A percentile compares a stretch with the other conserved stretches of the same genome.
phyloP scores from a whole-genome alignment of 1,284 basidiomycete species.

The Malassezia psittaci region DNA sequence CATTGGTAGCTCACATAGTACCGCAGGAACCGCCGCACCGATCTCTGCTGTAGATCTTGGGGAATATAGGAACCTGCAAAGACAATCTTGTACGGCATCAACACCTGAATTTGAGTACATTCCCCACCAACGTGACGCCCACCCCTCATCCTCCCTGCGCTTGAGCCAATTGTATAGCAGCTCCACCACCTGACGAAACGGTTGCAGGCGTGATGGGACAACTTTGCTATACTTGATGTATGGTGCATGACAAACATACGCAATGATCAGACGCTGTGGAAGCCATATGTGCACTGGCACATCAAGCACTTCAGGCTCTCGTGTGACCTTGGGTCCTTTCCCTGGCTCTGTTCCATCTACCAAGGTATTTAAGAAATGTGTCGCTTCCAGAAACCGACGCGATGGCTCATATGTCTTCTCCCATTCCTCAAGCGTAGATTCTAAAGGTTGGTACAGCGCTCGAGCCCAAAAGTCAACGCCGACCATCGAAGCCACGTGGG shows the following conservation, averaged over 20 bases:
- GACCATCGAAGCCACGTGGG: conserved; percentile 1
- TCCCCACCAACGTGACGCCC: neutral
- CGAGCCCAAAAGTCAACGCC: conserved; percentile 4
- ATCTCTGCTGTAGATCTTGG: neutral
- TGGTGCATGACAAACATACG: conserved; percentile 13
- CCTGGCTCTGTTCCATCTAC: conserved; percentile 2
- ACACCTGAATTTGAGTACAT: neutral
- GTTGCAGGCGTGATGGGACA: neutral
- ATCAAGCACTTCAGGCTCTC: neutral
- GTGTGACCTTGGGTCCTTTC: neutral
- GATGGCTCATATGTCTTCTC: neutral
- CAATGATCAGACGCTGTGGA: conserved; percentile 5
- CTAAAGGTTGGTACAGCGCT: conserved; percentile 8
- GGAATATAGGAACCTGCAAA: neutral
- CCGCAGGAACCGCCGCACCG: neutral
- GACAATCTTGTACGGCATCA: neutral
- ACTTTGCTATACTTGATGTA: neutral
- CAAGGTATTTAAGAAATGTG: neutral
- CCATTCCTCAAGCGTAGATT: neutral
- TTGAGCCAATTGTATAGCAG: neutral
- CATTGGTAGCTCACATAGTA: neutral
- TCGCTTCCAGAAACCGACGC: conserved; percentile 1
- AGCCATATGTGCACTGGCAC: conserved; percentile 4
- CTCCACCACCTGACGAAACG: conserved; percentile 3
- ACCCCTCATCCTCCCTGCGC: neutral